Percentiles rank a stretch among this genome's conserved stretches.
Evolutionary conservation across 108 stramenopile species (phyloP).

Genomic region (Chaetoceros tenuissimus): DNA sequence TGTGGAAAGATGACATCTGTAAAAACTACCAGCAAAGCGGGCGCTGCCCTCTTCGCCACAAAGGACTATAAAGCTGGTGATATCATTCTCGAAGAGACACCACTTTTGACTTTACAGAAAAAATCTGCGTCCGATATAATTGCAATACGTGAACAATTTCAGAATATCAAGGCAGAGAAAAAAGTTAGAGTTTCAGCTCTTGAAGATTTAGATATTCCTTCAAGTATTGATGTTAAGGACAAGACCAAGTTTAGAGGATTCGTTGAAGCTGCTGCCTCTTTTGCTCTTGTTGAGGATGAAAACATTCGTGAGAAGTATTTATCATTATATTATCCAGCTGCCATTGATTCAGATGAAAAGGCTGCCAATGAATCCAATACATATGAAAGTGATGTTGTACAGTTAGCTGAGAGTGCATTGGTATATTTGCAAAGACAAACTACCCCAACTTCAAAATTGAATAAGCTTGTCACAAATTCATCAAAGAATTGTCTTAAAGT

Average conservation of each 20-base stretch:
- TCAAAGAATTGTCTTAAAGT: slow-evolving; percentile 17
- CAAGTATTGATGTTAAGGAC: slow-evolving; percentile 3
- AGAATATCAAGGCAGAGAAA: slow-evolving; percentile 5
- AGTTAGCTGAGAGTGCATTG: slow-evolving; percentile 34
- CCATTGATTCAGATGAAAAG: not conserved
- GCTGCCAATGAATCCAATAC: not conserved
- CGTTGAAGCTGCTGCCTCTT: slow-evolving; percentile 49
- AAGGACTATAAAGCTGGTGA: slow-evolving; percentile 47
- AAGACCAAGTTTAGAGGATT: slow-evolving; percentile 48
- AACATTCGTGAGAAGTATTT: slow-evolving; percentile 21
- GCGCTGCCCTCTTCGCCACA: slow-evolving; percentile 62
- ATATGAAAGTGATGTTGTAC: slow-evolving; percentile 27
- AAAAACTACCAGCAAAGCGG: slow-evolving; percentile 12
- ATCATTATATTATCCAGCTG: slow-evolving; percentile 47
- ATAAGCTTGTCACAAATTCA: slow-evolving; percentile 10
- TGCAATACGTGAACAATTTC: slow-evolving; percentile 2
- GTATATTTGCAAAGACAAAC: slow-evolving; percentile 29
- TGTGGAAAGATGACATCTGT: slow-evolving; percentile 80
- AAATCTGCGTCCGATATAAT: slow-evolving; percentile 7
- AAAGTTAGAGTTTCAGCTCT: slow-evolving; percentile 9
- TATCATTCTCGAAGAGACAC: slow-evolving; percentile 55
- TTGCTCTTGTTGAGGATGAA: slow-evolving; percentile 14
- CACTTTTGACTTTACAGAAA: slow-evolving; percentile 32
- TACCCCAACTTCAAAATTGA: slow-evolving; percentile 9
- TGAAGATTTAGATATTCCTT: slow-evolving; percentile 17